Base-by-base conservation (phyloP, 306 rosid genomes). In the Medicago arabica region DNA sequence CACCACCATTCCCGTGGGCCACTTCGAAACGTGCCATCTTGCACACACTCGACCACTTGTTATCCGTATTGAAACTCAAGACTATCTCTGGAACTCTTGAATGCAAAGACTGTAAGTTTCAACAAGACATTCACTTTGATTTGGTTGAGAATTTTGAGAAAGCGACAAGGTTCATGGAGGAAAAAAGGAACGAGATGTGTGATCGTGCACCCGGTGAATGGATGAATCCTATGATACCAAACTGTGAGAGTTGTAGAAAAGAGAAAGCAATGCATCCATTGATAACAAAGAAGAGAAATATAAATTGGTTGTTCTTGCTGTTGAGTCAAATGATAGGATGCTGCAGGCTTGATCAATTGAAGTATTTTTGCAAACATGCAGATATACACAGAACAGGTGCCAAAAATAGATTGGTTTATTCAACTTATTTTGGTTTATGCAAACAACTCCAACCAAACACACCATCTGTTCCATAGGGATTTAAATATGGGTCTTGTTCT, bases 291-390 rank as follows among this genome's bases (percentile, higher is more conserved):
- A 81, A 83, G 55, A 65, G 23, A 60, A 2, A 2, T 7, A 82
- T 78, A 25, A 91, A 91, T 9, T 88, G 90, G 93, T 19, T 91
- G 41, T 91, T 88, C 72, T 73, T 91, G 88, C 50, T 91, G 4
- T 18, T 87, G 65, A 87, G 90, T 0, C 78, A 85, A 54, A 80
- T 84, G 86, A 70, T 91, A 9, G 85, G 90, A 0, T 75, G 67
- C 19, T 84, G 88, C 75, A 88, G 62, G 0, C 76, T 86, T 1
- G 16, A 41, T 4, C 85, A 87, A 44, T 67, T 91, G 55, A 86
- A 82, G 73, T 89, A 85, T 43, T 89, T 84, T 50, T 89, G 87
- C 60, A 82, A 83, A 74, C 85, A 85, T 55, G 75, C 83, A 0
- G 10, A 8, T 3, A 80, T 38, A 65, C 92, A 23, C 28, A 23